Conservation (phyloP, 805 yeast species). For the Starmera dryadoides region DNA sequence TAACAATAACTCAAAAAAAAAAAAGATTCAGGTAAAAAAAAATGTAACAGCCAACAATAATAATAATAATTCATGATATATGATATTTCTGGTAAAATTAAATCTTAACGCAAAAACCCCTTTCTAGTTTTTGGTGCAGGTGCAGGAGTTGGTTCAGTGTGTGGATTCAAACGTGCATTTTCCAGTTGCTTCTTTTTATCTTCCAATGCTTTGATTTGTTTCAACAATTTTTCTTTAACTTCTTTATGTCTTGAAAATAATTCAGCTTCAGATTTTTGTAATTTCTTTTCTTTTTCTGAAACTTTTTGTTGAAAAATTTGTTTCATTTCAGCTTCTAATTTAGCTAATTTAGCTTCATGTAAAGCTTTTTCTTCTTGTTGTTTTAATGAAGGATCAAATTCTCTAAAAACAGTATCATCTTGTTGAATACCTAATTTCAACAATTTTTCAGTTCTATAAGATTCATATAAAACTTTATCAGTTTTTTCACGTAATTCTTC, state of each 20-base stretch:
- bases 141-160: conserved; percentile 24
- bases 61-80: too few relatives aligned
- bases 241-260: conserved; percentile 92
- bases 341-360: conserved; percentile 89
- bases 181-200: conserved; percentile 83
- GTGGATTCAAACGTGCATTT: conserved; percentile 43
- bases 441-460: conserved; percentile 82
- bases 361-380: conserved; percentile 90
- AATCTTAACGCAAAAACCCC: conserved; percentile 71
- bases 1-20: too few relatives aligned
- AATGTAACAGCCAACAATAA: too few relatives aligned
- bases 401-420: conserved; percentile 88
- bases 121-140: conserved; percentile 58
- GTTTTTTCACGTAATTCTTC: conserved; percentile 93
- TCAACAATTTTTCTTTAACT: conserved; percentile 88
- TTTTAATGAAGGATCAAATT: conserved; percentile 85
- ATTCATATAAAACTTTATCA: conserved; percentile 68
- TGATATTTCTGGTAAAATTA: too few relatives aligned
- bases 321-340: conserved; percentile 96
- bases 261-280: conserved; percentile 95
- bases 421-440: conserved; percentile 80
- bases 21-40: too few relatives aligned
- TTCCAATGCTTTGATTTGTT: conserved; percentile 84
- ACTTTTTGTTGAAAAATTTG: conserved; percentile 94
- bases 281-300: conserved; percentile 91